Evolutionary conservation across 805 yeast species (phyloP).

Genomic region (Phaffomyces opuntiae): DNA sequence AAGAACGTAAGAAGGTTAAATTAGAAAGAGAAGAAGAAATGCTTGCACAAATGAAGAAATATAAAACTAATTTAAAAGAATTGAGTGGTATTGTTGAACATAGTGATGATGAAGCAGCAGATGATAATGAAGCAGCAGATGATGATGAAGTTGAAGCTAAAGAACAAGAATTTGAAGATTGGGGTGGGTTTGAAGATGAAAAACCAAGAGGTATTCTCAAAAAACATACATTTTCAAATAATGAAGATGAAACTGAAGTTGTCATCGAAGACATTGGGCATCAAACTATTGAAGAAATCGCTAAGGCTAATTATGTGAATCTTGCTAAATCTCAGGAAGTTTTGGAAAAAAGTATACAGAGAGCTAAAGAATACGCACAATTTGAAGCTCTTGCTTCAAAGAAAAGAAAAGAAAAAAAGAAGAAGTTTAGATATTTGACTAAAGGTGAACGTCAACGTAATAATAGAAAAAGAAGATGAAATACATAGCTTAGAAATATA

Average conservation of each 20-base stretch:
- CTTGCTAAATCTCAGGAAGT: constrained; percentile 61
- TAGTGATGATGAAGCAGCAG: constrained; percentile 25
- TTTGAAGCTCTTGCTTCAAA: constrained; percentile 25
- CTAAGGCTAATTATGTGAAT: constrained; percentile 67
- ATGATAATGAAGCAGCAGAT: constrained; percentile 10
- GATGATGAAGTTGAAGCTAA: constrained; percentile 22
- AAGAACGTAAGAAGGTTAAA: constrained; percentile 61
- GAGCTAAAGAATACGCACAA: constrained; percentile 81
- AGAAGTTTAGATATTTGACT: constrained; percentile 83
- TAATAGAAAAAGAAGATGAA: constrained; percentile 38
- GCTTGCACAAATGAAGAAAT: constrained; percentile 53
- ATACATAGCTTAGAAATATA: neutral
- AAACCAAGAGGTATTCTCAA: constrained; percentile 21
- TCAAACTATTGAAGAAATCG: constrained; percentile 48
- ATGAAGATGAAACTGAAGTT: constrained; percentile 34
- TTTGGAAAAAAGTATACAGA: constrained; percentile 61
- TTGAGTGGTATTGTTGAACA: constrained; percentile 17
- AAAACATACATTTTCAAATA: constrained; percentile 20
- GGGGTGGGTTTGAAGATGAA: constrained; percentile 33
- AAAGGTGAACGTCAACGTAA: constrained; percentile 61
- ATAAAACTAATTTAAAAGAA: constrained; percentile 39
- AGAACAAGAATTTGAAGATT: constrained; percentile 27
- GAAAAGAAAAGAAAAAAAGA: constrained; percentile 63
- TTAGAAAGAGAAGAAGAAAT: constrained; percentile 65
- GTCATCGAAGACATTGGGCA: constrained; percentile 41